A percentile compares a stretch with the other conserved stretches of the same genome.
Evolutionary conservation across 768 basidiomycete genomes (phyloP).

Genomic region (Porpolomopsis calyptriformis): DNA sequence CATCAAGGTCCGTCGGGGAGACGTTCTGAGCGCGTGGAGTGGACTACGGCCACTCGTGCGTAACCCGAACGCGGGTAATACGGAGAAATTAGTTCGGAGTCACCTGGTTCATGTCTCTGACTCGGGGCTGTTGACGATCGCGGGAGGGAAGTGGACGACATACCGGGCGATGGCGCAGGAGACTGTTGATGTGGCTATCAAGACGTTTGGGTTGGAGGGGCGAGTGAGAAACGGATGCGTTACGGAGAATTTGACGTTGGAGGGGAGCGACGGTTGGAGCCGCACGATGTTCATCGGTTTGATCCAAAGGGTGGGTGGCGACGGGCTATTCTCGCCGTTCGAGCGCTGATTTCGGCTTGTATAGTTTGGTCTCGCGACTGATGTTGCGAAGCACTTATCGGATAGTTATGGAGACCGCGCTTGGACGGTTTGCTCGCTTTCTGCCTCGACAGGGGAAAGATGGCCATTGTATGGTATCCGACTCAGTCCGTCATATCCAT

Average conservation of each 20-base stretch:
- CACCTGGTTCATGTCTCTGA: constrained; percentile 82
- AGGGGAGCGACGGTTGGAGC: constrained; percentile 92
- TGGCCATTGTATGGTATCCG: constrained; percentile 86
- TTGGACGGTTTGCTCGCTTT: constrained; percentile 84
- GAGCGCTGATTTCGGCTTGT: neutral
- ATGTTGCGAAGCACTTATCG: constrained; percentile 89
- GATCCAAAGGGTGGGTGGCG: constrained; percentile 70
- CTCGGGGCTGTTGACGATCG: constrained; percentile 83
- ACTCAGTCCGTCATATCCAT: constrained; percentile 65
- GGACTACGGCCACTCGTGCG: constrained; percentile 86
- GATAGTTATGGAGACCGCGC: constrained; percentile 93
- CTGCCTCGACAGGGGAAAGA: constrained; percentile 59
- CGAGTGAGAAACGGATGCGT: constrained; percentile 52
- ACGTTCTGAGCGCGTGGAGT: constrained; percentile 92
- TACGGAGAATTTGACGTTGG: constrained; percentile 70
- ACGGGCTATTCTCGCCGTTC: constrained; percentile 1
- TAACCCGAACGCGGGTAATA: constrained; percentile 57
- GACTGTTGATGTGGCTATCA: constrained; percentile 79
- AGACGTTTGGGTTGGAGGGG: constrained; percentile 57
- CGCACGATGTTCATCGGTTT: constrained; percentile 95
- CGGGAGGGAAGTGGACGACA: constrained; percentile 98
- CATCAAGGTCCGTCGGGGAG: constrained; percentile 87
- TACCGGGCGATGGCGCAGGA: constrained; percentile 95
- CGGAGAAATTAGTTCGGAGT: constrained; percentile 83
- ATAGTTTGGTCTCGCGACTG: constrained; percentile 82